Evolutionary conservation across 2,329 filamentous ascomycete species (phyloP), one percentile per base, ranked within the genome.

Genomic region (Bipolaris zeicola): DNA sequence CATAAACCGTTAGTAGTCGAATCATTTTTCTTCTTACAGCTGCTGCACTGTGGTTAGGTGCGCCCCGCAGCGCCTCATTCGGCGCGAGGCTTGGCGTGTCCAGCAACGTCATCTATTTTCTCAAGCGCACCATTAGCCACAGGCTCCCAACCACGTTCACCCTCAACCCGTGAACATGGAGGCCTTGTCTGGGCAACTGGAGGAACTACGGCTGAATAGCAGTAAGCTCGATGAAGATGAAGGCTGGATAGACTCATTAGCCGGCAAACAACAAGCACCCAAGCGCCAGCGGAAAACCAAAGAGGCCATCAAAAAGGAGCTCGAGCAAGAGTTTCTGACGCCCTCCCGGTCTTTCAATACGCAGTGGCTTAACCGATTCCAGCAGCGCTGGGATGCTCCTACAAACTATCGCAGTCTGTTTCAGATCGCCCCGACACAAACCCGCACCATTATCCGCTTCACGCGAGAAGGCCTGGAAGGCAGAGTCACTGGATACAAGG

Each of bases 391-490:
- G 95, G 91, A 96, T 61, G 83, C 87, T 54, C 86, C 91, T 3
- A 85, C 87, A 36, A 89, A 96, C 68, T 90, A 93, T 72, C 85
- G 87, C n/a, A 87, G 92, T 54, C 84, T 98, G 16, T 96, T 96
- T 77, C 86, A 89, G 61, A 84, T 98, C 52, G 92, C 92, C 1
- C 91, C 92, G 3, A 96, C 94, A 0, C 95, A 98, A 77, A 94
- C 92, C 14, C 87, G 95, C 55, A 98, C 93, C n/a, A 89, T 97
- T 65, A 96, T 92, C 26, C 88, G 95, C 28, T 99, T 99, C 75
- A 89, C 88, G 42, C 85, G 95, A 52, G 92, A 96, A 77, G 95
- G 95, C 5, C 83, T 98, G 13, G 92, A 98, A 77, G 95, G 95
- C 20, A 86, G 89, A 50, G 94, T 99, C 22, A 96, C 91, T 7